Base-by-base conservation (phyloP, 352 stramenopile species). In the Thraustochytrium sp. region DNA sequence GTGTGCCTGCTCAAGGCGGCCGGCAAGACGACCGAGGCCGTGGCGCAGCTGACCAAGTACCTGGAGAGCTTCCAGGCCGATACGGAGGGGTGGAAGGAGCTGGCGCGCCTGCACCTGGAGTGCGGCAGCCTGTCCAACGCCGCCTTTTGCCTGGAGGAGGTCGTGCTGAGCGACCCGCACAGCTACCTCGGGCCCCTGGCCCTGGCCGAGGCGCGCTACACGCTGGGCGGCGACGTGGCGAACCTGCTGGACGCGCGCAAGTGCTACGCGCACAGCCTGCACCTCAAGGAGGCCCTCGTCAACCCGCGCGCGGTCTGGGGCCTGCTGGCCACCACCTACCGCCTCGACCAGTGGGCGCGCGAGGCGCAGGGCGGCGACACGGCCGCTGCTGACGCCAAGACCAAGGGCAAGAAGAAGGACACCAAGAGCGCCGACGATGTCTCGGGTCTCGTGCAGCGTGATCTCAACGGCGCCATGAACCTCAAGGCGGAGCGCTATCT, bases 291-390 rank as follows among this genome's bases (percentile, higher is more conserved):
- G 46, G 68, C 16, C 44, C 21, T 4, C 5, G 34, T 21, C 21
- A 80, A 80, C 68, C 42, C 53, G 48, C 46, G 68, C 46, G 68
- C 68, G 9, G 44, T 80, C n/a, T 80, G 68, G 68, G 68, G 68
- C n/a, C n/a, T 80, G 34, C 5, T 53, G 29, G 26, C 63, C 5
- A 23, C 29, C 68, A 80, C 68, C 26, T 4, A 51, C 4, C 44
- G 44, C 18, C 31, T 80, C 5, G 53, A 64, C 42, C 4, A 72
- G 36, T 80, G 59, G 59, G 59, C 59, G 8, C 26, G 26, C 40
- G 59, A 49, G 9, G 59, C 59, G 16, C 8, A 63, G 5, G 54
- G 54, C 8, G 54, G 5, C 31, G 54, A n/a, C n/a, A n/a, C n/a
- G n/a, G n/a, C n/a, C n/a, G n/a, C n/a, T n/a, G n/a, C 16, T 49